Evolutionary conservation across 1,139 yeast species (phyloP).

Genomic region (Diutina rugosa): DNA sequence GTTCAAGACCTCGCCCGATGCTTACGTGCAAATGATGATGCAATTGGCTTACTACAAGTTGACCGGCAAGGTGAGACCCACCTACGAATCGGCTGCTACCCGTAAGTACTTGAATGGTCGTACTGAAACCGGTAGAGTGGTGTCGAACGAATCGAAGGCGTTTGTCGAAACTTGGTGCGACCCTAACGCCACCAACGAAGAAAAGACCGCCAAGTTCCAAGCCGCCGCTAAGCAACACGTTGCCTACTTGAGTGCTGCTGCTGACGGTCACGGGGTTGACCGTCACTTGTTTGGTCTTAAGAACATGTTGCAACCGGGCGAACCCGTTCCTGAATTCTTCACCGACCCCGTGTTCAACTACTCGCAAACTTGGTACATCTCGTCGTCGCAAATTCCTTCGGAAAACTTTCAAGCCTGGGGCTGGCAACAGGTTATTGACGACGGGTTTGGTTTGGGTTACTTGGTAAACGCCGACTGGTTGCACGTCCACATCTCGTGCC

Average conservation of each 20-base stretch:
- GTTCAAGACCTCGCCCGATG: conserved; percentile 66
- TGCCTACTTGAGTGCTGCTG: conserved; percentile 60
- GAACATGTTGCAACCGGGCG: conserved; percentile 51
- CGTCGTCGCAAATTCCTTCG: conserved; percentile 83
- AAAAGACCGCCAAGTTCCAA: conserved; percentile 59
- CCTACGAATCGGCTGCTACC: conserved; percentile 94
- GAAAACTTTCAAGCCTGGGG: conserved; percentile 91
- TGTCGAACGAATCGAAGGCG: conserved; percentile 57
- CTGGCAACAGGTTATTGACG: conserved; percentile 90
- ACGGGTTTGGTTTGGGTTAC: conserved; percentile 90
- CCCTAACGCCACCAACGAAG: conserved; percentile 36
- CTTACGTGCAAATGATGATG: conserved; percentile 62
- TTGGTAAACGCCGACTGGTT: conserved; percentile 80
- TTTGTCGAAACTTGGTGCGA: conserved; percentile 73
- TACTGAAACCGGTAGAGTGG: conserved; percentile 92
- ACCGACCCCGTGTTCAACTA: conserved; percentile 64
- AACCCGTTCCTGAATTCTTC: conserved; percentile 58
- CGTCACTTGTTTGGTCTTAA: conserved; percentile 88
- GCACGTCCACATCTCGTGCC: conserved; percentile 76
- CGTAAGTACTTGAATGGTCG: conserved; percentile 82
- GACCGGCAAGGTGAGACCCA: conserved; percentile 75
- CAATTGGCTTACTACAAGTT: conserved; percentile 72
- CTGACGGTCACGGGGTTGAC: conserved; percentile 84
- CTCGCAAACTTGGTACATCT: conserved; percentile 75
- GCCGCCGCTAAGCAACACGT: conserved; percentile 70